These are phyloP conservation scores for Bigelowiella natans DNA, from an alignment of 78 protist genomes.

Conservation along the genomic window DNA sequence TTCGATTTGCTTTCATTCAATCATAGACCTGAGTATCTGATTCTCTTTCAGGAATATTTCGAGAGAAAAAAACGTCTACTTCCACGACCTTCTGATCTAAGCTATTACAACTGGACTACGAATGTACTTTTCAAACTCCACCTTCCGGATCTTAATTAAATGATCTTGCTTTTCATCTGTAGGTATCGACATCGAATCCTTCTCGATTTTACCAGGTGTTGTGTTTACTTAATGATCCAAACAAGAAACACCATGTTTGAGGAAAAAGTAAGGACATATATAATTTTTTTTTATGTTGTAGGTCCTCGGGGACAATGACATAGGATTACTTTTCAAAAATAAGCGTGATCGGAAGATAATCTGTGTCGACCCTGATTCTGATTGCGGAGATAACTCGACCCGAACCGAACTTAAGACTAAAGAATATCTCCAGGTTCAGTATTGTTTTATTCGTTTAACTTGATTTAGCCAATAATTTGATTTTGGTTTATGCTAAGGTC, in stretches of 20 bases:
- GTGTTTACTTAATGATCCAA: too few species aligned
- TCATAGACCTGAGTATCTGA: too few species aligned
- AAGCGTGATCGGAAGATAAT: slow-evolving; percentile 64
- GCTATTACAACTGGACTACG: slow-evolving; percentile 84
- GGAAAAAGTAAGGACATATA: background rate
- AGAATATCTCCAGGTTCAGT: background rate
- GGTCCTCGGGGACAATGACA: slow-evolving; percentile 62
- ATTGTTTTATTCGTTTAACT: background rate
- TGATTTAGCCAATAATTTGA: background rate
- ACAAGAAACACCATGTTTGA: too few species aligned
- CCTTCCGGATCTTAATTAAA: too few species aligned
- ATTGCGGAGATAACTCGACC: background rate
- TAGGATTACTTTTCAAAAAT: slow-evolving; percentile 75
- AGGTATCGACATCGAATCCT: background rate
- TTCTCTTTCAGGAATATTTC: background rate
- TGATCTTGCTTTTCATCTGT: too few species aligned
- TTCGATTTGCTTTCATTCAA: background rate
- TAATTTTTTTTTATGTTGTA: slow-evolving; percentile 13
- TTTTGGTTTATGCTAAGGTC: background rate
- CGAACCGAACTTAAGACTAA: background rate
- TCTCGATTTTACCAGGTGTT: background rate
- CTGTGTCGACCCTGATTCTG: background rate
- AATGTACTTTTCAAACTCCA: too few species aligned
- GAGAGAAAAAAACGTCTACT: slow-evolving; percentile 32
- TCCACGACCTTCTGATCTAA: slow-evolving; percentile 74